Conservation (phyloP, 306 rosid genomes). For the Adenanthera pavonina region DNA sequence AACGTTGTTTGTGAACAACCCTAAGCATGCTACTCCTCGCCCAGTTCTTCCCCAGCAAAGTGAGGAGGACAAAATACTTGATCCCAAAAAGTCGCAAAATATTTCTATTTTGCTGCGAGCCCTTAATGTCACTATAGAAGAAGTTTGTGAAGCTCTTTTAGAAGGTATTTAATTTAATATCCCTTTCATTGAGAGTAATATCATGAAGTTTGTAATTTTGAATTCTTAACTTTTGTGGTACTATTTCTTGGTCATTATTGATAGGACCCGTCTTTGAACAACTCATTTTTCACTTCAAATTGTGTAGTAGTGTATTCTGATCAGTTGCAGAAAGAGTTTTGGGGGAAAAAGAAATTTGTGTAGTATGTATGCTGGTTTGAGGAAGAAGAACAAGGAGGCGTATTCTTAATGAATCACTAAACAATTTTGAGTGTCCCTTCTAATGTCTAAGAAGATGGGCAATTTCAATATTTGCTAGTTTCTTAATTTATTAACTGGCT, state of each 20-base stretch:
- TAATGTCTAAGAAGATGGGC: not conserved
- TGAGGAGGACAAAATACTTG: slow-evolving; percentile 78
- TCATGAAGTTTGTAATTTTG: not conserved
- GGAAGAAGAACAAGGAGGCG: no score
- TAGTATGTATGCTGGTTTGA: no score
- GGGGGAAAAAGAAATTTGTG: not conserved
- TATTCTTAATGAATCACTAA: not conserved
- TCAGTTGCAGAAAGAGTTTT: not conserved
- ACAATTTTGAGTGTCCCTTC: not conserved
- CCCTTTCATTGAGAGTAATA: not conserved
- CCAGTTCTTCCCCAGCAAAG: slow-evolving; percentile 45
- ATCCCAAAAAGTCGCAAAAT: slow-evolving; percentile 96
- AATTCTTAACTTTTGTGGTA: not conserved
- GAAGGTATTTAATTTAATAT: slow-evolving; percentile 62
- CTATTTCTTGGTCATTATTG: not conserved
- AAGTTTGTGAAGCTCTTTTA: slow-evolving; percentile 87
- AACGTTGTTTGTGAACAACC: slow-evolving; percentile 77
- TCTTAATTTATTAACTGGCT: not conserved
- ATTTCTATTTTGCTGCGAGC: slow-evolving; percentile 90
- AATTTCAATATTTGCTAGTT: not conserved
- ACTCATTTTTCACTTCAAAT: slow-evolving; percentile 6
- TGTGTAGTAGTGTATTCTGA: slow-evolving; percentile 24
- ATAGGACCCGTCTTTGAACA: not conserved
- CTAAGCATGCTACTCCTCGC: slow-evolving; percentile 61
- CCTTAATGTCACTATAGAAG: slow-evolving; percentile 86